Base-by-base conservation (phyloP, 176 grass and related monocot species). In the Cenchrus fungigraminus region DNA sequence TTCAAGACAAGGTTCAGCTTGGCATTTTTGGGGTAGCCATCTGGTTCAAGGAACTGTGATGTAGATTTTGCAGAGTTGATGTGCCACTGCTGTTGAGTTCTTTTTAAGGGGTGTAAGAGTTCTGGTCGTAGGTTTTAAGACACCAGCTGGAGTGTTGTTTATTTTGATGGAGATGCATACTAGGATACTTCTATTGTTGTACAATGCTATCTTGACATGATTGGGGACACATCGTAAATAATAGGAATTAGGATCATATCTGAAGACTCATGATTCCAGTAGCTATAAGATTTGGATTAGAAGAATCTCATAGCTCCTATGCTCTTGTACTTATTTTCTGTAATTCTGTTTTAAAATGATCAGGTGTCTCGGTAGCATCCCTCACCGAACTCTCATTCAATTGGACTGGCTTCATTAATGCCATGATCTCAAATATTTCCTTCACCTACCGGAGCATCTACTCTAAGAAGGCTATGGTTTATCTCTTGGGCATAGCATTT, bases 361-460 rank as follows among this genome's bases (percentile, higher is more conserved):
- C 85, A 95, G 93, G 93, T 86, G 95, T 97, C 69, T 94, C 95
- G 74, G 65, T 97, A 79, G 95, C 95, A 80, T 94, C 95, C 74
- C 87, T 97, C 52, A 97, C 95, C 43, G 95, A 97, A 80, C 86
- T 97, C 34, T 97, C 95, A 32, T 97, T 97, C 87, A 94, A 97
- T 78, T 97, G 95, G 95, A 78, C 74, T 87, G 95, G 95, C 77
- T 97, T 97, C 79, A 89, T 94, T 67, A 94, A 89, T 85, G 95
- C 95, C 58, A 97, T 97, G 95, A 91, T 97, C 90, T 97, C 95
- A 50, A 97, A 97, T 73, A 92, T 97, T 71, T 97, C 95, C 47
- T 97, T 97, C 95, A 97, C 95, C 45, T 94, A 94, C 82, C 89
- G 92, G 61, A 97, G 95, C 81, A 88, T 97, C 85, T 97, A 97